These are phyloP conservation scores for Aspergillus diversus DNA, from an alignment of 495 filamentous ascomycete genomes.

Conservation along the genomic window DNA sequence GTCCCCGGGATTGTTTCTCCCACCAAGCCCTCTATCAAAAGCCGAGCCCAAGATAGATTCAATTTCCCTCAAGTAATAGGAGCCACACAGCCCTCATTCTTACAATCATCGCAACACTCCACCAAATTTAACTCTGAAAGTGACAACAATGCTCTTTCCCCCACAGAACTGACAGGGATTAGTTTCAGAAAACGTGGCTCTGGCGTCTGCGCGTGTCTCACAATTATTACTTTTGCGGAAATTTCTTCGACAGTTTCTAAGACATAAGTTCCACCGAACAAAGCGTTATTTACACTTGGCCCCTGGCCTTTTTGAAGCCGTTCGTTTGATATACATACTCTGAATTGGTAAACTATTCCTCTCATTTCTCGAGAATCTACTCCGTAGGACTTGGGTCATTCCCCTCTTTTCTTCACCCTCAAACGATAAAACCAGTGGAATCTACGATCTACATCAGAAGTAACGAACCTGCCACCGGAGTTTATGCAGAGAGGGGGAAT, in stretches of 20 bases:
- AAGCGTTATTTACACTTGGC: too few species aligned
- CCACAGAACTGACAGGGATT: constrained; percentile 17
- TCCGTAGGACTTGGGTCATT: too few species aligned
- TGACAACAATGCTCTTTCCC: constrained; percentile 5
- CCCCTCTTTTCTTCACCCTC: too few species aligned
- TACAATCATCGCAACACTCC: neutral
- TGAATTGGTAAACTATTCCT: too few species aligned
- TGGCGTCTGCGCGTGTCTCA: constrained; percentile 18
- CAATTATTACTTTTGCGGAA: constrained; percentile 17
- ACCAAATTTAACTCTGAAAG: neutral
- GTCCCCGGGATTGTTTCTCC: neutral
- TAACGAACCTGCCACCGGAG: too few species aligned
- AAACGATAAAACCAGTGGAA: too few species aligned
- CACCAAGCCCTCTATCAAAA: neutral
- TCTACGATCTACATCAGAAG: too few species aligned
- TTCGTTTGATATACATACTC: too few species aligned
- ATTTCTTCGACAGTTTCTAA: constrained; percentile 3
- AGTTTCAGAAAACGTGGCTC: constrained; percentile 22
- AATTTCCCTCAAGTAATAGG: constrained; percentile 1
- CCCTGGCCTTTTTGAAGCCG: too few species aligned
- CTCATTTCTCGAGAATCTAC: too few species aligned
- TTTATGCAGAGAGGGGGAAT: constrained; percentile 5
- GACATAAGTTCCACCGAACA: neutral
- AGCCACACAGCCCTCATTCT: too few species aligned
- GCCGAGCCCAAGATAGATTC: neutral